Percentiles rank a stretch among this genome's conserved stretches.
phyloP scores from a whole-genome alignment of 768 basidiomycete species.

The Panaeolus papilionaceus region DNA sequence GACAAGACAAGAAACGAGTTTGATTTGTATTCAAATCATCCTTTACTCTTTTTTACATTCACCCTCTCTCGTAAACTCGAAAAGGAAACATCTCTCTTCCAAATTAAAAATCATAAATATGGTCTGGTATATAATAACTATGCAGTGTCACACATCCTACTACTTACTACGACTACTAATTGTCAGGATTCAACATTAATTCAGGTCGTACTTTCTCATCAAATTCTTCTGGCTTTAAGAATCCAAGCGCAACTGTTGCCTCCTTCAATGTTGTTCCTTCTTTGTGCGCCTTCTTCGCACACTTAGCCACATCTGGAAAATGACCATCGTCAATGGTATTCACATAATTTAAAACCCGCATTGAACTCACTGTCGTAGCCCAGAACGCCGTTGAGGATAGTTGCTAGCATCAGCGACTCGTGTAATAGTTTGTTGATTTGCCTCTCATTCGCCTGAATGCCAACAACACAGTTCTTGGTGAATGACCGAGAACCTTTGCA shows the following conservation, averaged over 20 bases:
- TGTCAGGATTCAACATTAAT: constrained; percentile 81
- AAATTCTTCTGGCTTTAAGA: constrained; percentile 90
- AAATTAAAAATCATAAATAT: not conserved
- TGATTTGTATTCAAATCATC: constrained; percentile 26
- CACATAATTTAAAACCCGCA: not conserved
- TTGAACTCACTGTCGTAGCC: constrained; percentile 91
- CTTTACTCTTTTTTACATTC: constrained; percentile 32
- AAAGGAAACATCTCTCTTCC: constrained; percentile 28
- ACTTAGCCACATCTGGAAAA: constrained; percentile 89
- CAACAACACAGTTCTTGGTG: constrained; percentile 96
- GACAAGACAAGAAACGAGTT: constrained; percentile 34
- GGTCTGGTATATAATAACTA: not conserved
- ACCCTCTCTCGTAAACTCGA: constrained; percentile 34
- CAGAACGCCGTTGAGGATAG: constrained; percentile 93
- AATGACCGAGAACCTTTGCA: constrained; percentile 83
- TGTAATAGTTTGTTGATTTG: constrained; percentile 88
- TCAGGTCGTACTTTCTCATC: constrained; percentile 93
- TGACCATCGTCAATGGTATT: constrained; percentile 18
- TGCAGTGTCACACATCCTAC: constrained; percentile 12
- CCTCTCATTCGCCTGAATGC: constrained; percentile 96
- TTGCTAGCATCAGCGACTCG: constrained; percentile 97
- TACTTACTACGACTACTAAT: constrained; percentile 28
- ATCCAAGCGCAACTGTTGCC: constrained; percentile 88
- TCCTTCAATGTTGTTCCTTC: constrained; percentile 97
- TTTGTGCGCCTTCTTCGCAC: constrained; percentile 99